phyloP scores from a whole-genome alignment of 352 stramenopile species.

The Globisporangium irregulare region DNA sequence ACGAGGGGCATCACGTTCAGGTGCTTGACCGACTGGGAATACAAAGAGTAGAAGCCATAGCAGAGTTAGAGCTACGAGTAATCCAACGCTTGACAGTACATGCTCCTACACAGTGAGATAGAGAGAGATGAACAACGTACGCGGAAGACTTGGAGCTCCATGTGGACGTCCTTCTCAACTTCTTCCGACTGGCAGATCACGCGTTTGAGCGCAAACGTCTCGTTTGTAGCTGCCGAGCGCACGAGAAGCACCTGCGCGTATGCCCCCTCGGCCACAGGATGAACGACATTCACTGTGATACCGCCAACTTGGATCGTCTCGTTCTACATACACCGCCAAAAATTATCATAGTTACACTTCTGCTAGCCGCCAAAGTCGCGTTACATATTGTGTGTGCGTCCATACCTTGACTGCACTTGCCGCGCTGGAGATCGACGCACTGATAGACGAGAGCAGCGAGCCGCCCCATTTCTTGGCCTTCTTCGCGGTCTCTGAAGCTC shows the following conservation, averaged over 20 bases:
- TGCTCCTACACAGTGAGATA: neutral
- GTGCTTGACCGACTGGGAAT: conserved; percentile 65
- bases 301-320: conserved; percentile 77
- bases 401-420: conserved; percentile 54
- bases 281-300: conserved; percentile 66
- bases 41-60: neutral
- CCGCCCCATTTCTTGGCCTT: conserved; percentile 87
- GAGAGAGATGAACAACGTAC: conserved; percentile 27
- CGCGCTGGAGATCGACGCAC: conserved; percentile 67
- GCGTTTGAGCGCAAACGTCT: conserved; percentile 81
- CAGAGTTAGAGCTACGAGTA: neutral
- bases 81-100: neutral
- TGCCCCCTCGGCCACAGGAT: conserved; percentile 65
- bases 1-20: conserved; percentile 79
- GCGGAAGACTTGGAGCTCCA: conserved; percentile 71
- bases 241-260: conserved; percentile 85
- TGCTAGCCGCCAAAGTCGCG: no score
- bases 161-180: conserved; percentile 70
- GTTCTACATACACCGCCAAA: conserved; percentile 26
- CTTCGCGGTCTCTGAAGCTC: conserved; percentile 77
- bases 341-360: neutral
- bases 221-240: conserved; percentile 53
- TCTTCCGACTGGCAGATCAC: conserved; percentile 83
- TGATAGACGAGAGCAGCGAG: conserved; percentile 76
- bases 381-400: neutral